phyloP scores from a whole-genome alignment of 768 basidiomycete genomes.

The Lactifluus volemus region DNA sequence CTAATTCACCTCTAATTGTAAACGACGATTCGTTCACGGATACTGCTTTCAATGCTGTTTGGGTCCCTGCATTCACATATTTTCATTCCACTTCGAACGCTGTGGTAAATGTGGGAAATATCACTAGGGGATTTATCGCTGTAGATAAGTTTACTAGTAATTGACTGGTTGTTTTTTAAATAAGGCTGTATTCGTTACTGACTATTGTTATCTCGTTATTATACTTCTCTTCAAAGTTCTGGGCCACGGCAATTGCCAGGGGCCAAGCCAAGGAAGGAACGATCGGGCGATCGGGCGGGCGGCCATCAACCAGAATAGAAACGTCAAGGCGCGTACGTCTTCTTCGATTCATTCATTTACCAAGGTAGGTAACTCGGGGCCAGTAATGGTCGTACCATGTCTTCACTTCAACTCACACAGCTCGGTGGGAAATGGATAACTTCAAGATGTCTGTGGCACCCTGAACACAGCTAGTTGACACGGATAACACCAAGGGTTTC shows the following conservation, averaged over 20 bases:
- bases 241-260: no score
- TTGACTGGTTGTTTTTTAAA: not conserved
- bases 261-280: no score
- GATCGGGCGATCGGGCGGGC: not conserved
- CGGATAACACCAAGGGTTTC: not conserved
- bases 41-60: conserved; percentile 38
- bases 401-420: no score
- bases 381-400: no score
- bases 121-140: conserved; percentile 35
- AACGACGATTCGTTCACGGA: conserved; percentile 41
- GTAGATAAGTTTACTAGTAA: conserved; percentile 21
- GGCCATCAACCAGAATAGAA: not conserved
- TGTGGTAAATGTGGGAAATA: conserved; percentile 32
- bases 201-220: conserved; percentile 16
- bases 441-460: no score
- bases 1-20: conserved; percentile 42
- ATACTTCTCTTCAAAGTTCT: not conserved
- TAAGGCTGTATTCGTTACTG: not conserved
- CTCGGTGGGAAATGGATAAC: no score
- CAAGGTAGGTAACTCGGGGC: no score
- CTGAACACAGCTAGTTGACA: not conserved
- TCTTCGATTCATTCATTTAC: no score
- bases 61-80: conserved; percentile 35
- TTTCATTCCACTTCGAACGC: conserved; percentile 24
- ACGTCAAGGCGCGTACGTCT: no score